A percentile compares a stretch with the other conserved stretches of the same genome.
Conservation (phyloP, 805 yeast genomes). For the Candida ipomoeae region DNA sequence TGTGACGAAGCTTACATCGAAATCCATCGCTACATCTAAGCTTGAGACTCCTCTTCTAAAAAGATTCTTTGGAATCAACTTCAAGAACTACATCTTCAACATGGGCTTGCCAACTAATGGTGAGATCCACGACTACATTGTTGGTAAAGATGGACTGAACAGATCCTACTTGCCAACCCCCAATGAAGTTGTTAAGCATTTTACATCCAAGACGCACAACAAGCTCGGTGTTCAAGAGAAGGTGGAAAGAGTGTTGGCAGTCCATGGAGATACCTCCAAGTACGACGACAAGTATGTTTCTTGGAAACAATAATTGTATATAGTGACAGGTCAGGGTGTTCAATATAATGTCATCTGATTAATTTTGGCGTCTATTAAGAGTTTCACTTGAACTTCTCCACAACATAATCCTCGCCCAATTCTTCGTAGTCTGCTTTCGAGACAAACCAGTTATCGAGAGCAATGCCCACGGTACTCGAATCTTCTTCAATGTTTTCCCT, state of each 20-base stretch:
- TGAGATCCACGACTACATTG: slow-evolving; percentile 61
- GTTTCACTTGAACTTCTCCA: slow-evolving; percentile 40
- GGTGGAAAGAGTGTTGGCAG: slow-evolving; percentile 53
- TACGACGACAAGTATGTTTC: slow-evolving; percentile 41
- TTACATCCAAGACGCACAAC: slow-evolving; percentile 45
- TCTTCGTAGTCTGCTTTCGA: slow-evolving; percentile 64
- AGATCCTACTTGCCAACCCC: slow-evolving; percentile 67
- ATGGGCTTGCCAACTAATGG: slow-evolving; percentile 78
- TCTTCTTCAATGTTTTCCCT: slow-evolving; percentile 35
- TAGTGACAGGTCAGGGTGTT: background rate
- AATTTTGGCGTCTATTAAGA: background rate
- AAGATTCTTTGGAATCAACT: slow-evolving; percentile 37
- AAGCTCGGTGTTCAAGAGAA: slow-evolving; percentile 61
- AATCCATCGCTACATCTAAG: slow-evolving; percentile 18
- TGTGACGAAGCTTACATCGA: slow-evolving; percentile 18
- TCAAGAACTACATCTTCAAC: slow-evolving; percentile 50
- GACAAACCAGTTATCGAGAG: slow-evolving; percentile 49
- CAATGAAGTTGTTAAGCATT: slow-evolving; percentile 62
- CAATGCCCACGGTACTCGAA: slow-evolving; percentile 29
- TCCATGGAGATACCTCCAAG: slow-evolving; percentile 46
- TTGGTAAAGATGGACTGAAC: slow-evolving; percentile 63
- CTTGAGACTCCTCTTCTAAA: slow-evolving; percentile 33
- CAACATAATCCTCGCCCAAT: slow-evolving; percentile 48
- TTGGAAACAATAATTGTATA: slow-evolving; percentile 29
- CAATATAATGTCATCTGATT: background rate